Conservation (phyloP, 192 early-diverging fungal species). For the Coemansia sp. region DNA sequence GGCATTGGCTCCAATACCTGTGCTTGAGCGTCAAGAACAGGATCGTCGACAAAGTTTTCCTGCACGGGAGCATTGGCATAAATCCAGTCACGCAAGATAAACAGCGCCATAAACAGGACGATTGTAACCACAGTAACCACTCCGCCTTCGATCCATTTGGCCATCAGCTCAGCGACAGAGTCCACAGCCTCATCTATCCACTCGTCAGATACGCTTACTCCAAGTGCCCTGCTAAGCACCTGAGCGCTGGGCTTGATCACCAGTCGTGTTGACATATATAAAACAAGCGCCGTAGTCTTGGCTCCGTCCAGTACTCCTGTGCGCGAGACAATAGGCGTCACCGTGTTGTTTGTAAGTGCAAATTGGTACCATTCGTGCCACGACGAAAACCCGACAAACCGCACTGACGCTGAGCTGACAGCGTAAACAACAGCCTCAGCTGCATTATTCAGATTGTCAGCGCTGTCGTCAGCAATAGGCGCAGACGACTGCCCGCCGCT, state of each 20-base stretch:
- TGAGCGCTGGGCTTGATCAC: slow-evolving; percentile 13
- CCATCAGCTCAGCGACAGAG: slow-evolving; percentile 49
- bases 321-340: slow-evolving; percentile 35
- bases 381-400: slow-evolving; percentile 40
- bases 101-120: slow-evolving; percentile 75
- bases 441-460: neutral
- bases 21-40: slow-evolving; percentile 1
- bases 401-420: slow-evolving; percentile 9
- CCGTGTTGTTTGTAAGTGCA: slow-evolving; percentile 15
- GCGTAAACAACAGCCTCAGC: neutral
- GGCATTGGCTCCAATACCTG: neutral
- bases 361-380: slow-evolving; percentile 45
- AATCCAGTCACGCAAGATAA: slow-evolving; percentile 90
- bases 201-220: slow-evolving; percentile 19
- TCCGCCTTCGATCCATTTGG: slow-evolving; percentile 85
- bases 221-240: slow-evolving; percentile 16
- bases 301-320: slow-evolving; percentile 49
- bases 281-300: slow-evolving; percentile 20
- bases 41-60: slow-evolving; percentile 48
- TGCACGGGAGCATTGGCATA: slow-evolving; percentile 47
- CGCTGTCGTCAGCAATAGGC: neutral
- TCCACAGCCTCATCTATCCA: slow-evolving; percentile 28
- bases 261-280: slow-evolving; percentile 35
- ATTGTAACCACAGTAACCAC: slow-evolving; percentile 76
- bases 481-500: slow-evolving; percentile 61